phyloP scores from a whole-genome alignment of 805 yeast species.

The Suhomyces xylopsoci region DNA sequence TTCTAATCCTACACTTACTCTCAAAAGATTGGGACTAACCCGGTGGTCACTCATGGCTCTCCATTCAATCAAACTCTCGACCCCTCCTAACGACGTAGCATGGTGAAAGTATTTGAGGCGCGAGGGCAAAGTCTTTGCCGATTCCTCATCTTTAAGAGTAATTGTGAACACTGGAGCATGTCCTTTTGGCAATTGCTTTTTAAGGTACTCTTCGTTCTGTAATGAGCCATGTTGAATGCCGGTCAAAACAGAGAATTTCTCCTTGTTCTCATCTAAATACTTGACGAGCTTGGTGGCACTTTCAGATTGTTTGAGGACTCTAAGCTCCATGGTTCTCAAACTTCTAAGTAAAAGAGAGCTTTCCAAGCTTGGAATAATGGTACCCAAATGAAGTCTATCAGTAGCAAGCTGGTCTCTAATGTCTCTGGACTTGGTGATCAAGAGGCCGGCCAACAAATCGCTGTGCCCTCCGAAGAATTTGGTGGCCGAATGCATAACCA shows the following conservation, averaged over 20 bases:
- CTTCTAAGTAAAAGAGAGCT: slow-evolving; percentile 73
- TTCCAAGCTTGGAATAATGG: slow-evolving; percentile 77
- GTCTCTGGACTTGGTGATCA: slow-evolving; percentile 58
- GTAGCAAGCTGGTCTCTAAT: slow-evolving; percentile 45
- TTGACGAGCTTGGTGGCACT: slow-evolving; percentile 62
- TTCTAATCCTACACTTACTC: slow-evolving; percentile 83
- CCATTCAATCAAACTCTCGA: slow-evolving; percentile 90
- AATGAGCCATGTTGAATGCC: slow-evolving; percentile 69
- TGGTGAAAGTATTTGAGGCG: slow-evolving; percentile 72
- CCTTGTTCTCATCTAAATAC: slow-evolving; percentile 50
- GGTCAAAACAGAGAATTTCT: slow-evolving; percentile 46
- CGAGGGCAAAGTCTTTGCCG: slow-evolving; percentile 64
- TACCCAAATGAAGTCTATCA: slow-evolving; percentile 74
- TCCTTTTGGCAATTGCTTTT: slow-evolving; percentile 63
- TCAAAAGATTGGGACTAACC: slow-evolving; percentile 55
- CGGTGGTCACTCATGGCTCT: slow-evolving; percentile 63
- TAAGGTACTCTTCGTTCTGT: slow-evolving; percentile 67
- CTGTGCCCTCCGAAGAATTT: slow-evolving; percentile 96
- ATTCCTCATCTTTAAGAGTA: slow-evolving; percentile 44
- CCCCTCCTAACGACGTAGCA: slow-evolving; percentile 92
- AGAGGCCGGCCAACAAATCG: slow-evolving; percentile 78
- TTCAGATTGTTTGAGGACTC: slow-evolving; percentile 64
- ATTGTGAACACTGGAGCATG: slow-evolving; percentile 74
- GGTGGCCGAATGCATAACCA: slow-evolving; percentile 91
- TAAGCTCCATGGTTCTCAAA: slow-evolving; percentile 72